Evolutionary conservation across 768 basidiomycete genomes (phyloP), one percentile per base, ranked within the genome.

Genomic region (Obba rivulosa): DNA sequence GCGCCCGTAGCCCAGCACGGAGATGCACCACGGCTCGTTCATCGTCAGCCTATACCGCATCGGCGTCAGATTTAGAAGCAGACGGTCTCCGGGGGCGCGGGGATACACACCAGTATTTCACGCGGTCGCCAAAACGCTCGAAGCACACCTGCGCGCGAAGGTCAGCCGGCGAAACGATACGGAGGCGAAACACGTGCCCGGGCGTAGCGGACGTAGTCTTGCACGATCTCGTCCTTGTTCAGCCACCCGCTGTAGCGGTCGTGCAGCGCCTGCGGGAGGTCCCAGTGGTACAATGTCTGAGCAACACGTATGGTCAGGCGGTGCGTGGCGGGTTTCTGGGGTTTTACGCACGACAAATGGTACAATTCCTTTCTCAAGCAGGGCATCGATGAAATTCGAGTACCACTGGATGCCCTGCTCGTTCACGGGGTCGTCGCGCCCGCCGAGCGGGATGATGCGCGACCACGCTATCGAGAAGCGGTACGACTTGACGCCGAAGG

Each of bases 391-490:
- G 55, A 89, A 65, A 43, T 78, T 72, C 17, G 78, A 80, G 70
- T 89, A 90, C 58, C 75, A 85, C 46, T 77, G 70, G 58, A 88
- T 80, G 18, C 87, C 86, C 49, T 73, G 66, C 47, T 78, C 74
- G 65, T 88, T 89, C 55, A 87, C 63, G 14, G 86, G 82, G 64
- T 88, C 87, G 52, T 83, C 70, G 18, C 81, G 75, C 17, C 87
- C 86, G 18, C 84, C 85, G 16, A 80, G 70, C 21, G 86, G 87
- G 50, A 88, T 84, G 54, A 88, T 75, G 22, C 87, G 75, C 10
- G 83, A 77, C 88, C 85, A 88, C 7, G 85, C 73, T 46, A 90
- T 69, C 3, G 83, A 87, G 67, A 90, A 88, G 18, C 86, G 78
- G 67, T 88, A 89, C 2, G 82, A 68, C 56, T 83, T 85, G 41